These are phyloP conservation scores for Penicillium manginii DNA, from an alignment of 495 filamentous ascomycete genomes.

Conservation along the genomic window DNA sequence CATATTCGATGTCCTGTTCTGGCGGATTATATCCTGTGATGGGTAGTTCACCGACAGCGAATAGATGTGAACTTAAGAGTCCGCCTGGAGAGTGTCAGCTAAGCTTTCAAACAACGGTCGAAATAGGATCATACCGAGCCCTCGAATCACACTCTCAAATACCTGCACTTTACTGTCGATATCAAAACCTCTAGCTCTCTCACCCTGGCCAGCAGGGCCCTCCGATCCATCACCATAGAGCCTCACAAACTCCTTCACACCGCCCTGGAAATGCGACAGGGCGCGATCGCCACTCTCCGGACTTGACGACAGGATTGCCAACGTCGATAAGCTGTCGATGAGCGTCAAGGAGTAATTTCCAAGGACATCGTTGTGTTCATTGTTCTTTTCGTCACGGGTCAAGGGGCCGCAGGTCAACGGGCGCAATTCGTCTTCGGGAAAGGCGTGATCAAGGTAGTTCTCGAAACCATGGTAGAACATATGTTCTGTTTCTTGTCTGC, in stretches of 20 bases:
- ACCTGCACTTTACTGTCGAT: conserved; percentile 97
- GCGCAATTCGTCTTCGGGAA: conserved; percentile 94
- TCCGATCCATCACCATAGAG: conserved; percentile 84
- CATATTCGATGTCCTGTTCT: conserved; percentile 36
- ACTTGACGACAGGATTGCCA: conserved; percentile 85
- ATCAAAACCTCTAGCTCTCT: conserved; percentile 84
- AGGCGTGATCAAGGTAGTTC: conserved; percentile 91
- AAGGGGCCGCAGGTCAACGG: conserved; percentile 84
- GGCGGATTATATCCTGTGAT: conserved; percentile 73
- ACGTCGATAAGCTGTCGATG: conserved; percentile 90
- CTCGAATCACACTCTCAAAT: conserved; percentile 95
- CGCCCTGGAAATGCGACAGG: conserved; percentile 76
- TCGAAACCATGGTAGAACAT: conserved; percentile 98
- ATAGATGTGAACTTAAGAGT: conserved; percentile 88
- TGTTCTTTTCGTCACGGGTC: conserved; percentile 79
- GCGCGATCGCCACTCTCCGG: conserved; percentile 62
- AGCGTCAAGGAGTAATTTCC: conserved; percentile 96
- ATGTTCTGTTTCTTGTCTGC: conserved; percentile 75
- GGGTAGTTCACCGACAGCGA: conserved; percentile 85
- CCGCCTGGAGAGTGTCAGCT: conserved; percentile 56
- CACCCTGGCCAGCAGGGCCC: conserved; percentile 70
- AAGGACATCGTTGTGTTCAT: conserved; percentile 91
- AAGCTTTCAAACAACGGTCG: neutral
- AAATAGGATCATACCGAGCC: conserved; percentile 58
- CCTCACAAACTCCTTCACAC: conserved; percentile 75